Conservation (phyloP, 371 early-diverging fungal genomes). For the Mortierella sp. region DNA sequence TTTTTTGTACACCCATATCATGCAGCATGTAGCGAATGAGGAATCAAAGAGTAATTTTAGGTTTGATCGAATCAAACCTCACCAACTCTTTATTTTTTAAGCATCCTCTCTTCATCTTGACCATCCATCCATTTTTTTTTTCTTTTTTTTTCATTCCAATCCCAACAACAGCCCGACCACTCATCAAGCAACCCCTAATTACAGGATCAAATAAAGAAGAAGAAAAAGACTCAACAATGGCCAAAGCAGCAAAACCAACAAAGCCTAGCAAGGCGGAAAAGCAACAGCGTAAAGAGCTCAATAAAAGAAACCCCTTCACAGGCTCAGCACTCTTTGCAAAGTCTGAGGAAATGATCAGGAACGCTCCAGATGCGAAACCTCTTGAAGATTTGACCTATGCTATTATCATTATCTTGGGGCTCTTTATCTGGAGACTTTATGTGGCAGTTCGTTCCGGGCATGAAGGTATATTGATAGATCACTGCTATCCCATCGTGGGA, state of each 20-base stretch:
- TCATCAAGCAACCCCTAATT: not conserved
- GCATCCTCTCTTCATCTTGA: not conserved
- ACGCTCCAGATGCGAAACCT: slow-evolving; percentile 32
- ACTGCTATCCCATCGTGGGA: not conserved
- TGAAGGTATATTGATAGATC: slow-evolving; percentile 20
- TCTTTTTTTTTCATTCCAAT: not conserved
- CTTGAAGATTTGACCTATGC: slow-evolving; percentile 42
- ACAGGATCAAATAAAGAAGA: not conserved
- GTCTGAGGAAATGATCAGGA: slow-evolving; percentile 10
- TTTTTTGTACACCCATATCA: too few relatives aligned
- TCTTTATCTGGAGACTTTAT: slow-evolving; percentile 46
- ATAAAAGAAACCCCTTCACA: slow-evolving; percentile 5
- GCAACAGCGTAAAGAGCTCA: slow-evolving; percentile 13
- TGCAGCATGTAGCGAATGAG: not conserved
- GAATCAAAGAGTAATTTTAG: not conserved
- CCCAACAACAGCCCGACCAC: not conserved
- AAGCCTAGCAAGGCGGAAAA: slow-evolving; percentile 20
- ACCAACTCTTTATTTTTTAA: not conserved
- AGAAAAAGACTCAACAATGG: not conserved
- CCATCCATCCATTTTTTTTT: not conserved
- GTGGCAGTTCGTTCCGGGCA: slow-evolving; percentile 16
- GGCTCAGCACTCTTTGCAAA: slow-evolving; percentile 8
- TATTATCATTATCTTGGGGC: slow-evolving; percentile 9
- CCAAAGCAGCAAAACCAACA: slow-evolving; percentile 19
- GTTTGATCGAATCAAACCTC: not conserved